Conservation (phyloP, 192 early-diverging fungal genomes). For the Linnemannia schmuckeri region DNA sequence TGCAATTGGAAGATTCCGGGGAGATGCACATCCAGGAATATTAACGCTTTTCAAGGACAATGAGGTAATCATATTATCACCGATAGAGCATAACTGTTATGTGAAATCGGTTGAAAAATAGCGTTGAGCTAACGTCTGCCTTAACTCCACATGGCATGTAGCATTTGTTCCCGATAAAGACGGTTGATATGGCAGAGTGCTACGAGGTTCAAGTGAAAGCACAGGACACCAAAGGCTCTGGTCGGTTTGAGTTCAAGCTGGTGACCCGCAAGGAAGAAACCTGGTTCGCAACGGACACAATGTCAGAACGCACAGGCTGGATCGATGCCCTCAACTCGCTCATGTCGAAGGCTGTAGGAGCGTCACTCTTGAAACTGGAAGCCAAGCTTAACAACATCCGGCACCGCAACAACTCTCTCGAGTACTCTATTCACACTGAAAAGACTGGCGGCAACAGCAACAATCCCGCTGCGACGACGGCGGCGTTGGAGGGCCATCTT, state of each 20-base stretch:
- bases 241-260: constrained; percentile 63
- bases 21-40: constrained; percentile 60
- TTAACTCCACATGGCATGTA: constrained; percentile 11
- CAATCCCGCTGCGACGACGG: not conserved
- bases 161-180: constrained; percentile 59
- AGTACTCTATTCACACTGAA: constrained; percentile 3
- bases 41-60: constrained; percentile 66
- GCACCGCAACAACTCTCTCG: constrained; percentile 45
- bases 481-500: constrained; percentile 25
- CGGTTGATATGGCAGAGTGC: constrained; percentile 65
- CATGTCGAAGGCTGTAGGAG: constrained; percentile 63
- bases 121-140: not conserved
- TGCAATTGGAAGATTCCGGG: constrained; percentile 63
- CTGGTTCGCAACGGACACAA: constrained; percentile 62
- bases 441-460: not conserved
- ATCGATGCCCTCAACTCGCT: constrained; percentile 62
- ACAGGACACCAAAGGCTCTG: constrained; percentile 56
- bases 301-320: constrained; percentile 61
- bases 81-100: too few relatives aligned
- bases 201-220: constrained; percentile 59
- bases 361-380: constrained; percentile 59
- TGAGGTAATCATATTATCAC: constrained; percentile 46
- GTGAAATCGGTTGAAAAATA: not conserved
- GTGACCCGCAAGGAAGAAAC: constrained; percentile 62
- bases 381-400: constrained; percentile 51